Evolutionary conservation across 2,329 filamentous ascomycete species (phyloP).

Genomic region (Geosmithia flava): DNA sequence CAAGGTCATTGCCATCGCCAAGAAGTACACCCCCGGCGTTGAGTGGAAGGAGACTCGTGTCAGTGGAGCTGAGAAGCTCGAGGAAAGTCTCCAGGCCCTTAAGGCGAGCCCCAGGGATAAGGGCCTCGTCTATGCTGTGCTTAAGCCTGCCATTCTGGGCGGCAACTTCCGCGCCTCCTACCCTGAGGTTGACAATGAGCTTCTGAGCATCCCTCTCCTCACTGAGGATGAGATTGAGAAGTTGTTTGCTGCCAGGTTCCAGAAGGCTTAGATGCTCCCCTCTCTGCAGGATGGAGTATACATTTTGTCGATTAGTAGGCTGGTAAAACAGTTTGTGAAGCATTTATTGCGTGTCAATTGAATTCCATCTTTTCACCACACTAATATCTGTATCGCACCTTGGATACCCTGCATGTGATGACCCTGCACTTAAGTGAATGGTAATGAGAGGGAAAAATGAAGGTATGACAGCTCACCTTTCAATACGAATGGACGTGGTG

Average conservation of each 20-base stretch:
- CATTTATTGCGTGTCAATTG: too few relatives aligned
- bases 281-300: too few relatives aligned
- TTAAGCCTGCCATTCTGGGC: background rate
- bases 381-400: too few relatives aligned
- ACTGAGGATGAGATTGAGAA: conserved; percentile 18
- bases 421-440: too few relatives aligned
- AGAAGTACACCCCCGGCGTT: conserved; percentile 28
- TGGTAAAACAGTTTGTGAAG: too few relatives aligned
- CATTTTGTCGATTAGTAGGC: too few relatives aligned
- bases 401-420: too few relatives aligned
- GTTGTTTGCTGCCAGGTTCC: conserved; percentile 5
- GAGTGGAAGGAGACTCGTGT: conserved; percentile 23
- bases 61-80: conserved; percentile 1
- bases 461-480: too few relatives aligned
- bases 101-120: background rate
- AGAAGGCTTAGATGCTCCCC: conserved; percentile 5
- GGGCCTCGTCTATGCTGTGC: background rate
- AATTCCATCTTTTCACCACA: too few relatives aligned
- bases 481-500: too few relatives aligned
- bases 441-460: too few relatives aligned
- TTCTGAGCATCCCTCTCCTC: conserved; percentile 7
- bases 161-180: background rate
- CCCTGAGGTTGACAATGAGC: background rate
- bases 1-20: conserved; percentile 23
- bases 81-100: background rate